Evolutionary conservation across 2,329 filamentous ascomycete species (phyloP).

Genomic region (Calonectria multiphialidica): DNA sequence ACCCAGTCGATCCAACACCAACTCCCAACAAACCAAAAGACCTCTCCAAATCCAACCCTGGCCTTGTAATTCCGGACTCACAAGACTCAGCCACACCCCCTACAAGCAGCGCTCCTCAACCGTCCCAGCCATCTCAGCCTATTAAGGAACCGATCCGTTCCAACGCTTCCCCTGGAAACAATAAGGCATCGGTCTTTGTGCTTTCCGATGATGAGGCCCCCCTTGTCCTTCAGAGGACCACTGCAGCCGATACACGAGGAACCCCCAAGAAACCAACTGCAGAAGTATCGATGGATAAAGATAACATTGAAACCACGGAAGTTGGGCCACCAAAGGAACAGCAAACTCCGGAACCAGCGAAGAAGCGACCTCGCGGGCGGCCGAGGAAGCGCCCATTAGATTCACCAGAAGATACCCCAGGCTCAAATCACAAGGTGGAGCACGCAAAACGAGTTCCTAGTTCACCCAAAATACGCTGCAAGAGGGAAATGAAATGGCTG

Average conservation of each 20-base stretch:
- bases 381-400: conserved; percentile 20
- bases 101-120: conserved; percentile 35
- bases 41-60: background rate
- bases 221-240: conserved; percentile 35
- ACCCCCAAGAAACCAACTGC: background rate
- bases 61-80: conserved; percentile 44
- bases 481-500: conserved; percentile 32
- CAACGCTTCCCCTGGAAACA: background rate
- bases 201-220: conserved; percentile 54
- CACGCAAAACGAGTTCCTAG: background rate
- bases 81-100: conserved; percentile 42
- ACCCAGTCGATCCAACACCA: background rate
- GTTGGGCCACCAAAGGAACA: background rate
- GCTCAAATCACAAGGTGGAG: background rate
- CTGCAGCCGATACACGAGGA: background rate
- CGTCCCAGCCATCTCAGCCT: conserved; percentile 10
- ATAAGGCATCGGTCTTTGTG: conserved; percentile 30
- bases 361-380: conserved; percentile 18
- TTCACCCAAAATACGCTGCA: background rate
- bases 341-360: background rate
- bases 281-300: background rate
- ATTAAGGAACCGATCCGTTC: background rate
- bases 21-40: background rate
- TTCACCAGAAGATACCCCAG: background rate
- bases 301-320: background rate